These are phyloP conservation scores for Dactylellina leptospora DNA, from an alignment of 2,329 filamentous ascomycete genomes.

Conservation along the genomic window DNA sequence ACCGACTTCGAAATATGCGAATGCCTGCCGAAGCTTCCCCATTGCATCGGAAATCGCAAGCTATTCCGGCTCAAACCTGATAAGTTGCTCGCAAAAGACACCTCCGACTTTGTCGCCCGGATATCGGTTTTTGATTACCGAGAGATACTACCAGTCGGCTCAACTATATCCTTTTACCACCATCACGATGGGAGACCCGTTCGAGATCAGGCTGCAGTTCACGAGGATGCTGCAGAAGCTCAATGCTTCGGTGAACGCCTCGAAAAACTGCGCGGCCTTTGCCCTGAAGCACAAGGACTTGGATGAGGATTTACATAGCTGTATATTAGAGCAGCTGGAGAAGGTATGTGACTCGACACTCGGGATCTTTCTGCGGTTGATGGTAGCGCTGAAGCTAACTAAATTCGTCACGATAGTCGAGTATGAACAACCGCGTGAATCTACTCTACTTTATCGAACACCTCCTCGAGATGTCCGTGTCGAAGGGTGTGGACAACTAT, in stretches of 20 bases:
- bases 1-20: conserved; percentile 33
- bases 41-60: conserved; percentile 27
- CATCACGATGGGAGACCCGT: conserved; percentile 77
- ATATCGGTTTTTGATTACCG: background rate
- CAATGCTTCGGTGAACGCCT: conserved; percentile 86
- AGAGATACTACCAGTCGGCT: background rate
- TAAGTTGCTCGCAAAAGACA: background rate
- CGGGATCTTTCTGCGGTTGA: too few relatives aligned
- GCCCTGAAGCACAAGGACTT: conserved; percentile 92
- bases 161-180: background rate
- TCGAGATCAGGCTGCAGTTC: conserved; percentile 98
- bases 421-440: conserved; percentile 96
- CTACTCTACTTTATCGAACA: conserved; percentile 99
- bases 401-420: conserved; percentile 70
- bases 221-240: conserved; percentile 87
- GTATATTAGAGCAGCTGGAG: conserved; percentile 95
- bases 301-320: conserved; percentile 96
- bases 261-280: conserved; percentile 92
- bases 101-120: background rate
- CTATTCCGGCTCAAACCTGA: conserved; percentile 38
- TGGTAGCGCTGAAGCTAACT: too few relatives aligned
- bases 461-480: conserved; percentile 84
- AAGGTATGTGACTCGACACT: conserved; percentile 67
- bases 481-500: conserved; percentile 79
- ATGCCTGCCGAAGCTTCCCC: conserved; percentile 10